Evolutionary conservation across 2,329 filamentous ascomycete genomes (phyloP).

Genomic region (Zymoseptoria pseudotritici): DNA sequence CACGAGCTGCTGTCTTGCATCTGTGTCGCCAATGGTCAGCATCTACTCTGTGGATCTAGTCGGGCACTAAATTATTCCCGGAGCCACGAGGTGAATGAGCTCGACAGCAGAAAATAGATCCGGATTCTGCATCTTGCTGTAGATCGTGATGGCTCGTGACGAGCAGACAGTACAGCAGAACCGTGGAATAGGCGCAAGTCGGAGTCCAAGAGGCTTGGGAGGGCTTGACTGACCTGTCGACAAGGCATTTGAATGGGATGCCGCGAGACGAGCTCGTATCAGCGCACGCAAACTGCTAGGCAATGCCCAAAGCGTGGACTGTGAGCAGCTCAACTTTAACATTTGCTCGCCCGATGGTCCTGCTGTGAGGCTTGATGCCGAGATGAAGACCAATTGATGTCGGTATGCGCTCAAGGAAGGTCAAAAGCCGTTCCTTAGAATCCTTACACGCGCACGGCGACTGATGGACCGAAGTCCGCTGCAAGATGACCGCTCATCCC

Average conservation of each 20-base stretch:
- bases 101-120: background rate
- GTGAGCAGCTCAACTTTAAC: conserved; percentile 9
- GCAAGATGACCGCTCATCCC: background rate
- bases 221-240: conserved; percentile 16
- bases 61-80: background rate
- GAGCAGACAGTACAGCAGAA: background rate
- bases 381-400: background rate
- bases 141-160: background rate
- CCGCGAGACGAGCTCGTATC: conserved; percentile 16
- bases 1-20: conserved; percentile 29
- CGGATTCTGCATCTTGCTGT: background rate
- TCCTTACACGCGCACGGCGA: background rate
- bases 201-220: background rate
- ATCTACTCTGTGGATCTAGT: background rate
- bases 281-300: conserved; percentile 14
- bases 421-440: background rate
- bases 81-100: background rate
- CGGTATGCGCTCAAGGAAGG: background rate
- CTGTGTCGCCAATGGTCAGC: conserved; percentile 4
- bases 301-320: conserved; percentile 12
- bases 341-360: conserved; percentile 1
- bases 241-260: conserved; percentile 4
- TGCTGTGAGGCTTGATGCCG: background rate
- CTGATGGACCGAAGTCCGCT: background rate
- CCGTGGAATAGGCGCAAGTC: background rate